Evolutionary conservation across 164 flowering plant genomes (phyloP).

Genomic region (Buxus sempervirens): DNA sequence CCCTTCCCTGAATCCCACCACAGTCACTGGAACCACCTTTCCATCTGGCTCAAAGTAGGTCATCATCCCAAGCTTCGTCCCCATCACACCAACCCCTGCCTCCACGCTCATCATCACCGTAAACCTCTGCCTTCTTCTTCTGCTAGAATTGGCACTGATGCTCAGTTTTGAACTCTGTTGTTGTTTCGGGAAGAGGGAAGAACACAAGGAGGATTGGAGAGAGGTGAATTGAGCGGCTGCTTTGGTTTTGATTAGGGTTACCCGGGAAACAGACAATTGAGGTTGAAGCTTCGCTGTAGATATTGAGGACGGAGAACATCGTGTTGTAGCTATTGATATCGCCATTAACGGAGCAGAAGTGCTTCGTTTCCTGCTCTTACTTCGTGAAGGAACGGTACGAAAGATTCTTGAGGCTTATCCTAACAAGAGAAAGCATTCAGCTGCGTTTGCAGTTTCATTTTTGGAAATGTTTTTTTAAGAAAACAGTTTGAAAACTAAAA

Average conservation of each 20-base stretch:
- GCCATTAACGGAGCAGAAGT: neutral
- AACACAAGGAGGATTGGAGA: neutral
- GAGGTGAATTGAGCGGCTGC: neutral
- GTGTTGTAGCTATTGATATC: neutral
- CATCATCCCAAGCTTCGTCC: slow-evolving; percentile 97
- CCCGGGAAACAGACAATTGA: neutral
- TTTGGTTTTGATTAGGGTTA: neutral
- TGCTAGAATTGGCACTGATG: neutral
- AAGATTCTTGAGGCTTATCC: too few relatives aligned
- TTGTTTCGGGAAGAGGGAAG: neutral
- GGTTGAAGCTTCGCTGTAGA: neutral
- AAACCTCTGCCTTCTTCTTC: slow-evolving; percentile 7
- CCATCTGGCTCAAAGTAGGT: slow-evolving; percentile 70
- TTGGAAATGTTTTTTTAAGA: too few relatives aligned
- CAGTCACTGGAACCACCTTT: slow-evolving; percentile 83
- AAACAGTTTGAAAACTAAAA: too few relatives aligned
- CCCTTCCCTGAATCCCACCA: slow-evolving; percentile 89
- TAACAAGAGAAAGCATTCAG: too few relatives aligned
- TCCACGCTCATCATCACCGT: slow-evolving; percentile 53
- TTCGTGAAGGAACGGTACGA: too few relatives aligned
- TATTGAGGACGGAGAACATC: neutral
- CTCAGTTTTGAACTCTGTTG: neutral
- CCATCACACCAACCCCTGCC: slow-evolving; percentile 96
- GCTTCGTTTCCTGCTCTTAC: too few relatives aligned
- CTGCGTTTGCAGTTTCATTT: too few relatives aligned